Percentiles rank a stretch among this genome's conserved stretches.
phyloP scores from a whole-genome alignment of 2,329 filamentous ascomycete genomes.

The Escovopsis sp. region DNA sequence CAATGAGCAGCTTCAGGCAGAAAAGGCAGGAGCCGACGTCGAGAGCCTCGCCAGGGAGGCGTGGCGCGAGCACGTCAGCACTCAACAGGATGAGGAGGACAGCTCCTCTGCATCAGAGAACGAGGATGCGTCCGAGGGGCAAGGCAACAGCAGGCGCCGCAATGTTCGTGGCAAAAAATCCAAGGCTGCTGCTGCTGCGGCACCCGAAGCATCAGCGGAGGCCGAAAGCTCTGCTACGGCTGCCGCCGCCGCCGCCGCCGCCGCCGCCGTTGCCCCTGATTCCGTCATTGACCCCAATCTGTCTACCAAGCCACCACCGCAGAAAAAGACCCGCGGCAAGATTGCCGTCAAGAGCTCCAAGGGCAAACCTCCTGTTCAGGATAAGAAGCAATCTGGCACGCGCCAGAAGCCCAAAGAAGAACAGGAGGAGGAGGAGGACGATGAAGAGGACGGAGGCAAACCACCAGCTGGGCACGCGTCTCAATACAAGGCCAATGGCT shows the following conservation, averaged over 20 bases:
- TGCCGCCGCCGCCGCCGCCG: slow-evolving; percentile 2
- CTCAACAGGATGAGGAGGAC: slow-evolving; percentile 9
- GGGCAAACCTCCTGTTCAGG: slow-evolving; percentile 9
- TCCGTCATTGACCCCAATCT: slow-evolving; percentile 17
- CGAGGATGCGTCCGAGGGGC: too few species aligned
- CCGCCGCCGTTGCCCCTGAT: slow-evolving; percentile 1
- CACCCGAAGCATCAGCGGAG: slow-evolving; percentile 3
- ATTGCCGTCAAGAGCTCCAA: slow-evolving; percentile 11
- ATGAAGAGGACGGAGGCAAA: too few species aligned
- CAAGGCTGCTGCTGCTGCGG: slow-evolving; percentile 31
- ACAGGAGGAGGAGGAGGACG: slow-evolving; percentile 2
- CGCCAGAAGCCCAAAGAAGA: slow-evolving; percentile 5
- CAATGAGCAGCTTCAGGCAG: not conserved
- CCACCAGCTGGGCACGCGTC: not conserved
- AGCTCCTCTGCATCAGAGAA: slow-evolving; percentile 2
- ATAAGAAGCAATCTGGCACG: slow-evolving; percentile 5
- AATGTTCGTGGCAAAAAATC: slow-evolving; percentile 29
- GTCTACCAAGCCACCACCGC: slow-evolving; percentile 15
- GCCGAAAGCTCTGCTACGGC: slow-evolving; percentile 9
- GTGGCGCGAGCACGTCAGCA: slow-evolving; percentile 19
- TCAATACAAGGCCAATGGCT: slow-evolving; percentile 12
- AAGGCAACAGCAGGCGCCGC: slow-evolving; percentile 9
- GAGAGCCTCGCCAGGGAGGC: slow-evolving; percentile 19
- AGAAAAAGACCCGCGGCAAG: slow-evolving; percentile 17
- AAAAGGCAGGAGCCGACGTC: slow-evolving; percentile 8